Base-by-base conservation (phyloP, 129 eudicot genomes). In the Glebionis coronaria region DNA sequence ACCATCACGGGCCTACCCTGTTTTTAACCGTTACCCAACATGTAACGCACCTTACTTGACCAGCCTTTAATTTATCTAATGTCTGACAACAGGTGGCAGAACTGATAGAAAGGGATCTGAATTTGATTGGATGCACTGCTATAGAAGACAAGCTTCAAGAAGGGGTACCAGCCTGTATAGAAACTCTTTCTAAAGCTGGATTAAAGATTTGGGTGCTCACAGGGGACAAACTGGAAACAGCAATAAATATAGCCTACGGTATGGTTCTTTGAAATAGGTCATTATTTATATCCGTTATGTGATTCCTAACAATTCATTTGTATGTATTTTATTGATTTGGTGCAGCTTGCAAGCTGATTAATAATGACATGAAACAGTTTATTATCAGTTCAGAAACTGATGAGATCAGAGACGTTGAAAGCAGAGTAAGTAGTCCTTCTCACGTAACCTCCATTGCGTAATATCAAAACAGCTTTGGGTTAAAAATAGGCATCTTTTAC, bases 91-190 rank as follows among this genome's bases (percentile, higher is more conserved):
- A 92, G 98, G 88, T 93, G 64, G 91, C 92, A 4, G 98, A 93
- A 73, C 69, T 82, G 69, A 93, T 93, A 44, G 98, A 93, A 45
- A 84, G 80, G 73, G 90, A 93, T 54, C 88, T 93, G 61, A 83
- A 68, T 74, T 77, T 93, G 81, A 84, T 93, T 84, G 98, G 98
- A 27, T 82, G 87, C 66, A 84, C 98, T 67, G 98, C 97, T 60
- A 93, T 93, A 62, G 98, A 93, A 86, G 98, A 93, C 80, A 93
- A 93, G 87, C 98, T 93, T 86, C 98, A 93, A 81, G 98, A 93
- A 74, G 98, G 98, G 54, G 95, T 93, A 47, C 98, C 98, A n/a
- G 57, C 91, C 20, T 93, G 97, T 62, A 93, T 93, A 73, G 98
- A 93, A 82, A 93, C 98, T 64, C 89, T 93, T 20, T 77, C 90